Conservation (phyloP, 2,329 filamentous ascomycete genomes). For the Pseudocercospora musae region DNA sequence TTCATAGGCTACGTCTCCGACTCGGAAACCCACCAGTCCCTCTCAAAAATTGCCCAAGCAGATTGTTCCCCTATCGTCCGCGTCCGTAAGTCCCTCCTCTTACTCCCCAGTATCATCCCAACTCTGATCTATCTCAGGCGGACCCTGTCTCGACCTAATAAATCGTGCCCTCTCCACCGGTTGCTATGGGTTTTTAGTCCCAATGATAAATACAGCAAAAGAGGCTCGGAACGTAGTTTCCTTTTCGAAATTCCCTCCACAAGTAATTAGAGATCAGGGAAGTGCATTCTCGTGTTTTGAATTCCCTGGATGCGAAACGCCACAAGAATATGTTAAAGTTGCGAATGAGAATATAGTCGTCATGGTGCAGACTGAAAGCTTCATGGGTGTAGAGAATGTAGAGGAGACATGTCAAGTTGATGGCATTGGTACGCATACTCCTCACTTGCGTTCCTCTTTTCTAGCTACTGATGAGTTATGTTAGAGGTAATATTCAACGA, state of each 20-base stretch:
- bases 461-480: too few species aligned
- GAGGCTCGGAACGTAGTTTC: constrained; percentile 46
- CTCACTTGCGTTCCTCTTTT: too few species aligned
- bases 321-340: constrained; percentile 48
- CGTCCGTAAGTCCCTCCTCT: constrained; percentile 41
- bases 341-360: constrained; percentile 52
- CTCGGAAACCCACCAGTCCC: constrained; percentile 53
- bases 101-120: too few species aligned
- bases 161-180: constrained; percentile 57
- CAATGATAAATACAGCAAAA: constrained; percentile 39
- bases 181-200: constrained; percentile 52
- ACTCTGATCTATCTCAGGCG: too few species aligned
- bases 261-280: constrained; percentile 52
- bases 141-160: constrained; percentile 55
- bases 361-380: constrained; percentile 48
- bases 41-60: constrained; percentile 43
- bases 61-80: constrained; percentile 43
- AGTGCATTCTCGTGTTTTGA: constrained; percentile 56
- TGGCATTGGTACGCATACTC: constrained; percentile 52
- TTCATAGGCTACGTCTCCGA: constrained; percentile 50
- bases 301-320: constrained; percentile 44
- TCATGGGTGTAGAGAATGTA: constrained; percentile 38
- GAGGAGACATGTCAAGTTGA: constrained; percentile 51
- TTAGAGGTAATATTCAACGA: constrained; percentile 51
- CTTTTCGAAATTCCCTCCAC: constrained; percentile 54